Conservation (phyloP, 2,329 filamentous ascomycete genomes). For the Paracorniculantispora psalliotae region DNA sequence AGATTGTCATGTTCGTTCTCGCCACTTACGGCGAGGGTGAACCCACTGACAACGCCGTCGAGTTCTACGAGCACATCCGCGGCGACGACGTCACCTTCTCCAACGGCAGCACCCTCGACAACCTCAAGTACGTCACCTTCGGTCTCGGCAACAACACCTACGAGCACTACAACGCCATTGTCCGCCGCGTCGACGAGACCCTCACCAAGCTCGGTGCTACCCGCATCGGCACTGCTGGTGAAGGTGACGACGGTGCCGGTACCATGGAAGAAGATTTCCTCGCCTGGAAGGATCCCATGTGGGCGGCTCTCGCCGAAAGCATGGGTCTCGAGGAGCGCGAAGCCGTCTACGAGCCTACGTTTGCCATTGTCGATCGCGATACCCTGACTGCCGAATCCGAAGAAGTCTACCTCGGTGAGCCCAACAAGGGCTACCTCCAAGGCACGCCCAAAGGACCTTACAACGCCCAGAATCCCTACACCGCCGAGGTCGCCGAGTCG, state of each 20-base stretch:
- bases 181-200: conserved; percentile 80
- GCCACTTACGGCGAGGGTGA: conserved; percentile 98
- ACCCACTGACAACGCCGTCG: conserved; percentile 96
- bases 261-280: conserved; percentile 99
- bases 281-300: conserved; percentile 99
- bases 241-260: conserved; percentile 94
- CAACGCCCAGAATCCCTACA: conserved; percentile 95
- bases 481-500: conserved; percentile 90
- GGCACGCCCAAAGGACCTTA: conserved; percentile 79
- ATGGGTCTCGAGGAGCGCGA: conserved; percentile 94
- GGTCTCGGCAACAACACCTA: conserved; percentile 99
- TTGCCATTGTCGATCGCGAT: conserved; percentile 72
- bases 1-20: conserved; percentile 89
- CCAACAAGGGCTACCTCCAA: conserved; percentile 92
- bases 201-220: conserved; percentile 77
- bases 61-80: conserved; percentile 95
- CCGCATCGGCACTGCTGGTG: conserved; percentile 81
- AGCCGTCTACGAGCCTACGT: conserved; percentile 90
- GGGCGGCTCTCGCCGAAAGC: conserved; percentile 74
- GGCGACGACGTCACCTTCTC: conserved; percentile 78
- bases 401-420: conserved; percentile 90
- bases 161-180: conserved; percentile 99
- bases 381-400: conserved; percentile 68
- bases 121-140: conserved; percentile 90
- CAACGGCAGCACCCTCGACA: conserved; percentile 66